These are phyloP conservation scores for Apophysomyces elegans DNA, from an alignment of 371 early-diverging fungal species.

Conservation along the genomic window DNA sequence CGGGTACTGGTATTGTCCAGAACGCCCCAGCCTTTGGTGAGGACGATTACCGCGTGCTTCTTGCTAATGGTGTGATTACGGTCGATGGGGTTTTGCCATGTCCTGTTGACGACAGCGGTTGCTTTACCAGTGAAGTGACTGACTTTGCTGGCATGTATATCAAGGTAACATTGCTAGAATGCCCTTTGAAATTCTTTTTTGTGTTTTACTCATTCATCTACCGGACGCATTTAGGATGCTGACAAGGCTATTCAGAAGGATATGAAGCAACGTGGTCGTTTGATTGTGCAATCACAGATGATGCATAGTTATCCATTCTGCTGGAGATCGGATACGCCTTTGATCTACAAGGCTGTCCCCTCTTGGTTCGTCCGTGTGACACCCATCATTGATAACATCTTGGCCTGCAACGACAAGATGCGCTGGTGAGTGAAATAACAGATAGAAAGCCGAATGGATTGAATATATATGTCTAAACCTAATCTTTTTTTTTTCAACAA, in stretches of 20 bases:
- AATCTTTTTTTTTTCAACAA: constrained; percentile 10
- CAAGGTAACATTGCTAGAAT: constrained; percentile 57
- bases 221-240: constrained; percentile 65
- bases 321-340: constrained; percentile 99
- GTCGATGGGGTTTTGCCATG: constrained; percentile 91
- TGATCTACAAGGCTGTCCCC: constrained; percentile 98
- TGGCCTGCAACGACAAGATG: constrained; percentile 90
- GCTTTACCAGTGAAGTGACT: constrained; percentile 84
- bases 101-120: constrained; percentile 96
- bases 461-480: not conserved
- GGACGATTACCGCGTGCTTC: constrained; percentile 99
- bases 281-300: constrained; percentile 89
- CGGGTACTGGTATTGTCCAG: constrained; percentile 99
- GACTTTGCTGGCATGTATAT: constrained; percentile 92
- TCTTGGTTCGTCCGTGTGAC: constrained; percentile 99
- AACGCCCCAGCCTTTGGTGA: constrained; percentile 99
- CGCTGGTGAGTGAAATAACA: constrained; percentile 70
- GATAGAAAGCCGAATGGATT: not conserved
- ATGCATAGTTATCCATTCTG: constrained; percentile 96
- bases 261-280: constrained; percentile 81
- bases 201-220: too few relatives aligned
- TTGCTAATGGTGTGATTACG: constrained; percentile 82
- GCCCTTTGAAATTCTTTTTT: not conserved
- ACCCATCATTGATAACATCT: constrained; percentile 84
- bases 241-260: constrained; percentile 97